phyloP scores from a whole-genome alignment of 805 yeast species.

The Candida caryicola region DNA sequence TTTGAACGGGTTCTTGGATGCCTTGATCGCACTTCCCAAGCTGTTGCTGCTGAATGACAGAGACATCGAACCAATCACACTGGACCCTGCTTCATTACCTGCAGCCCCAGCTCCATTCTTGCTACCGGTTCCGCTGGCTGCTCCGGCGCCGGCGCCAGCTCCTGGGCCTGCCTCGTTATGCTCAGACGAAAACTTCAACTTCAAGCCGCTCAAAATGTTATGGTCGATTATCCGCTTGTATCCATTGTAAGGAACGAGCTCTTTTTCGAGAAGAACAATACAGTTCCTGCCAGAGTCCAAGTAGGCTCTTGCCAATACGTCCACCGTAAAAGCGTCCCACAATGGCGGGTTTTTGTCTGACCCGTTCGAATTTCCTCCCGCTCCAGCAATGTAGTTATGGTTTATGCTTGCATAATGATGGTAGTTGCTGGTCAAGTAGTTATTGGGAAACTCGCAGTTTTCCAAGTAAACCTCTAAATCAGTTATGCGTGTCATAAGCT shows the following conservation, averaged over 20 bases:
- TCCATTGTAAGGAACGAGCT: conserved; percentile 17
- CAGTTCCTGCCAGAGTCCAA: conserved; percentile 32
- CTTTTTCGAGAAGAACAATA: conserved; percentile 28
- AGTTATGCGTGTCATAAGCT: conserved; percentile 28
- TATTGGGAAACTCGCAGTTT: conserved; percentile 31
- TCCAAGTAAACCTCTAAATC: conserved; percentile 30
- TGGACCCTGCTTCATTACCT: neutral
- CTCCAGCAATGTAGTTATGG: conserved; percentile 7
- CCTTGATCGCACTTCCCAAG: conserved; percentile 20
- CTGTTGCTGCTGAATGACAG: conserved; percentile 24
- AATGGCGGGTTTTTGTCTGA: neutral
- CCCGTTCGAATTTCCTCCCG: neutral
- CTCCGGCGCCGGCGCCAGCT: conserved; percentile 6
- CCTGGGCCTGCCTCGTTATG: conserved; percentile 6
- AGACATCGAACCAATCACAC: conserved; percentile 8
- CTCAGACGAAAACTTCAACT: conserved; percentile 27
- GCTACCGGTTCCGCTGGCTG: conserved; percentile 1
- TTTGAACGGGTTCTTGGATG: conserved; percentile 38
- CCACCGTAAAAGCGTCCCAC: conserved; percentile 37
- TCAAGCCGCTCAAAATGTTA: conserved; percentile 30
- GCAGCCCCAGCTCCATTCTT: neutral
- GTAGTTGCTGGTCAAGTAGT: conserved; percentile 18
- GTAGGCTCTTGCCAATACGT: conserved; percentile 27
- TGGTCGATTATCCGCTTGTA: conserved; percentile 29
- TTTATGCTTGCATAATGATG: conserved; percentile 10